Base-by-base conservation (phyloP, 164 flowering plant species). In the Umbilicus rupestris region DNA sequence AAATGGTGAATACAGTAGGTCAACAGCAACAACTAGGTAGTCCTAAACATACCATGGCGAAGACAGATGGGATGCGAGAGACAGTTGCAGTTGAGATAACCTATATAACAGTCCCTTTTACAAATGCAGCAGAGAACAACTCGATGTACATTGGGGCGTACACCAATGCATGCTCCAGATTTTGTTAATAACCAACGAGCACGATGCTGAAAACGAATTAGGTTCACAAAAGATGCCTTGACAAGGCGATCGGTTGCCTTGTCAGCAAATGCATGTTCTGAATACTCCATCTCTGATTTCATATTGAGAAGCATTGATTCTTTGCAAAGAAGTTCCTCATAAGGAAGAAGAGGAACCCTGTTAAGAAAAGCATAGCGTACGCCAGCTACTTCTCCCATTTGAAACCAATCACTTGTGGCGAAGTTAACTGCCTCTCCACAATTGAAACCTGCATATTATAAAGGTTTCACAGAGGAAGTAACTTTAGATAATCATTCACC, bases 381-480 rank as follows among this genome's bases (percentile, higher is more conserved):
- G 70, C 99, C 90, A 50, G 99, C 97, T 39, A 90, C 71, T 42
- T 84, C 89, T 42, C 98, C 99, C 68, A 90, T 39, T 10, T 83
- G 87, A 72, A 95, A 95, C 99, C 99, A 95, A 75, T 95, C 96
- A 63, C 97, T 91, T 74, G 82, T 76, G 10, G 97, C 99, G 83
- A 95, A 95, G 75, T 95, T 95, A 46, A 95, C 99, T 42, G 99
- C 99, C 77, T 95, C 99, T 11, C 97, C 97, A 75, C 99, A 95
- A 66, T 95, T 95, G 73, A 92, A 95, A 69, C 99, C 99, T 95
- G 70, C 15, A 72, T 10, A n/a, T 57, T 3, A 55, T 28, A 14
- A 14, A 9, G 17, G 17, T 55, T 55, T 7, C 31, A 24, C 3
- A 28, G 15, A 55, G 15, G 44, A 33, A 26, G 6, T 33, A 26